Conservation (phyloP, 352 stramenopile genomes). For the Phytophthora macrochlamydospora region DNA sequence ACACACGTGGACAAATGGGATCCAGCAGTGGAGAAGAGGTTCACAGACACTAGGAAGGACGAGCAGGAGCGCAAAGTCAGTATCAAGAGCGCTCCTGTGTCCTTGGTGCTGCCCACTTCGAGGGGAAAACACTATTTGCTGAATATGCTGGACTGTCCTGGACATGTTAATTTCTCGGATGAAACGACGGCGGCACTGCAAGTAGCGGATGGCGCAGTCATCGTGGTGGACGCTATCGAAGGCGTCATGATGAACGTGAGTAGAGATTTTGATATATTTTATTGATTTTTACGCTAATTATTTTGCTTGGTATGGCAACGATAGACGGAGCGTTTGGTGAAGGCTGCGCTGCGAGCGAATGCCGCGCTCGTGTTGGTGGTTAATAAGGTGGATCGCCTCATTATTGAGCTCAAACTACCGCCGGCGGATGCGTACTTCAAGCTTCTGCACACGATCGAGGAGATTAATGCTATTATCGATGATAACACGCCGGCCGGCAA, state of each 20-base stretch:
- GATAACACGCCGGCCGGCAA: conserved; percentile 55
- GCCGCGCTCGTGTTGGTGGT: conserved; percentile 93
- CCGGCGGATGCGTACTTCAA: conserved; percentile 99
- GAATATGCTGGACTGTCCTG: conserved; percentile 97
- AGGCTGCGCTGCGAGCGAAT: conserved; percentile 91
- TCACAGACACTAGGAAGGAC: conserved; percentile 96
- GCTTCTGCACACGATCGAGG: conserved; percentile 96
- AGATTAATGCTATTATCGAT: conserved; percentile 94
- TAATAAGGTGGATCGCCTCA: conserved; percentile 99
- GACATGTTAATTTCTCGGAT: conserved; percentile 98
- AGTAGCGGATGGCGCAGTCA: conserved; percentile 92
- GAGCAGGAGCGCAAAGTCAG: conserved; percentile 97
- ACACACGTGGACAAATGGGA: conserved; percentile 90
- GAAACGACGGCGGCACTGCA: conserved; percentile 94
- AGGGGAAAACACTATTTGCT: conserved; percentile 96
- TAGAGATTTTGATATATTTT: conserved; percentile 1
- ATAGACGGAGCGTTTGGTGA: conserved; percentile 95
- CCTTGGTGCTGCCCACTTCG: conserved; percentile 93
- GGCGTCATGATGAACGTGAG: conserved; percentile 96
- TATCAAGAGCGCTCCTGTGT: conserved; percentile 97
- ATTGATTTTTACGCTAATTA: conserved; percentile 2
- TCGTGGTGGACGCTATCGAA: conserved; percentile 98
- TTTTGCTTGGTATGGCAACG: conserved; percentile 12
- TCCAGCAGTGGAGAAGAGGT: conserved; percentile 82
- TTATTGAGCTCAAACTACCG: conserved; percentile 98